Evolutionary conservation across 192 early-diverging fungal species (phyloP), one percentile per base, ranked within the genome.

Genomic region (Phycomyces blakesleeanus): DNA sequence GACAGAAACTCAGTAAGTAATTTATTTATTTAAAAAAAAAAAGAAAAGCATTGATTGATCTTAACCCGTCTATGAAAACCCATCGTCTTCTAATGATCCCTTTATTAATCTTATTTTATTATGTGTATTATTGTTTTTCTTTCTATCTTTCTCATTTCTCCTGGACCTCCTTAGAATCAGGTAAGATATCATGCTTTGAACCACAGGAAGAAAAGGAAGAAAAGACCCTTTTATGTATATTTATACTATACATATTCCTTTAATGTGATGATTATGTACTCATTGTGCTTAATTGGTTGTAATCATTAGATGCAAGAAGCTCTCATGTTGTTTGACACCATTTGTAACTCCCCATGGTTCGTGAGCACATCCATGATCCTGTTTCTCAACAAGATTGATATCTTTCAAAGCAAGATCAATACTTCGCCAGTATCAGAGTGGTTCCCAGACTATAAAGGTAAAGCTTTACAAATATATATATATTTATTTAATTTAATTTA

Each of bases 371-470:
- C 80, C 9, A 84, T 85, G 71, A 85, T 85, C 42, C 44, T 85
- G 20, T 84, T 85, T 44, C 51, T 85, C 56, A 85, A 85, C 71
- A 85, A 85, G 69, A 85, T 82, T 6, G 83, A 85, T 54, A 81
- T 85, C 16, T 85, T 85, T 51, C 69, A 78, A 57, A 49, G 67
- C 29, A 85, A 85, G 61, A 80, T 85, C 20, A 5, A 56, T 24
- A 54, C 64, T 22, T 77, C 83, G 1, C 72, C 73, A 15, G 76
- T 85, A 24, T 73, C 61, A 22, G 47, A 55, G 18, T 85, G 76
- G 14, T 85, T 85, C 56, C 76, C 83, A 10, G 83, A 85, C 51
- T 85, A 79, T 34, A 60, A 71, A 64, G 83, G 84, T 81, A 77
- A 64, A n/a, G n/a, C n/a, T n/a, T n/a, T n/a, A n/a, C n/a, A n/a